Conservation (phyloP, 163 green algal species). For the Scenedesmus sp. region DNA sequence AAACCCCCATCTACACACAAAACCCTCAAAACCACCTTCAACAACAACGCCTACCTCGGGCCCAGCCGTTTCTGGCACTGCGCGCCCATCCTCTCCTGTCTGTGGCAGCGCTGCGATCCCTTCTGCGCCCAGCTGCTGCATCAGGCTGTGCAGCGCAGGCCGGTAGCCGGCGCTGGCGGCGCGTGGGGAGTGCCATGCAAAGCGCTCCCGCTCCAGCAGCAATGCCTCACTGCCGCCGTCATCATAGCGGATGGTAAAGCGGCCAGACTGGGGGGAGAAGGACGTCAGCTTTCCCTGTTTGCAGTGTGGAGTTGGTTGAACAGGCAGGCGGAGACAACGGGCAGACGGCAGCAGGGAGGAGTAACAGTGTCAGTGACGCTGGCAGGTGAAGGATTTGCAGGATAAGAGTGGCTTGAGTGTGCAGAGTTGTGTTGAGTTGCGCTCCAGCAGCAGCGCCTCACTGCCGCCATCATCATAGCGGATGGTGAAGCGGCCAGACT, state of each 20-base stretch:
- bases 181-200: slow-evolving; percentile 45
- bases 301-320: neutral
- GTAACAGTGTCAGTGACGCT: neutral
- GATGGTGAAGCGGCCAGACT: slow-evolving; percentile 43
- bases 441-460: neutral
- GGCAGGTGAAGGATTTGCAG: neutral
- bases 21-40: neutral
- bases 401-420: no score
- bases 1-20: neutral
- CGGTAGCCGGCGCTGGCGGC: slow-evolving; percentile 41
- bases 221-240: slow-evolving; percentile 45
- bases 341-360: neutral
- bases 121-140: slow-evolving; percentile 40
- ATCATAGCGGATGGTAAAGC: slow-evolving; percentile 48
- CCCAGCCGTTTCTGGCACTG: neutral
- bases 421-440: no score
- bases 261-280: slow-evolving; percentile 26
- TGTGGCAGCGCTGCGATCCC: slow-evolving; percentile 5
- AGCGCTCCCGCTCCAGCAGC: slow-evolving; percentile 47
- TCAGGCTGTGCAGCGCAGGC: slow-evolving; percentile 22
- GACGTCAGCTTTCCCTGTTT: slow-evolving; percentile 46
- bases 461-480: neutral
- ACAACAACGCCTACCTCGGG: neutral
- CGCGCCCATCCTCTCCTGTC: neutral
- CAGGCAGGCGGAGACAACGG: neutral